Evolutionary conservation across 345 rosid genomes (phyloP).

Genomic region (Luvunga scandens): DNA sequence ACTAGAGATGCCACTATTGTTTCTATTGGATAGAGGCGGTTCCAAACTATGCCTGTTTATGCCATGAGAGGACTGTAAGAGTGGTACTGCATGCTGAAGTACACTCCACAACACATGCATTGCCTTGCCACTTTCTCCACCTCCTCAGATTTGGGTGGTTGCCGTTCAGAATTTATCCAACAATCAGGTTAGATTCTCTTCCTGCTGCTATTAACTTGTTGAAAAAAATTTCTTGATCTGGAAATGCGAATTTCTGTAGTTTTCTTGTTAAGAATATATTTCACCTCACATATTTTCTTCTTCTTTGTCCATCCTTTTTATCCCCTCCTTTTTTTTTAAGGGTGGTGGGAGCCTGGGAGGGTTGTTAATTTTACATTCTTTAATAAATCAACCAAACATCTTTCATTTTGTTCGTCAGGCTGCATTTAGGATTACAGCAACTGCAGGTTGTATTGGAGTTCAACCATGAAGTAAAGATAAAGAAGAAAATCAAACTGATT

Average conservation of each 20-base stretch:
- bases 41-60: conserved; percentile 80
- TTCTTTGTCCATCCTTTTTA: no score
- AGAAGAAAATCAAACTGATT: conserved; percentile 76
- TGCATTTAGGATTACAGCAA: conserved; percentile 82
- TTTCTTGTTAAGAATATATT: not conserved
- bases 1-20: conserved; percentile 85
- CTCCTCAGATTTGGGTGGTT: conserved; percentile 77
- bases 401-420: conserved; percentile 44
- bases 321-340: no score
- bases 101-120: conserved; percentile 93
- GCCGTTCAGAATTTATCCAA: conserved; percentile 80
- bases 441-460: conserved; percentile 72
- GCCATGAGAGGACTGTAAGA: conserved; percentile 77
- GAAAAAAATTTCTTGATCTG: not conserved
- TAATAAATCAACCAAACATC: conserved; percentile 11
- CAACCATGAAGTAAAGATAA: conserved; percentile 72
- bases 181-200: conserved; percentile 54
- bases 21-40: conserved; percentile 94
- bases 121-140: conserved; percentile 91
- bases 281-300: not conserved
- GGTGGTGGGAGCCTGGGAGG: no score
- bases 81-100: conserved; percentile 90
- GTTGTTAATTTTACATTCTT: not conserved
- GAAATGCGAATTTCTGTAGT: conserved; percentile 8
- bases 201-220: conserved; percentile 3